Conservation (phyloP, 2,329 filamentous ascomycete genomes). For the Triangularia setosa region DNA sequence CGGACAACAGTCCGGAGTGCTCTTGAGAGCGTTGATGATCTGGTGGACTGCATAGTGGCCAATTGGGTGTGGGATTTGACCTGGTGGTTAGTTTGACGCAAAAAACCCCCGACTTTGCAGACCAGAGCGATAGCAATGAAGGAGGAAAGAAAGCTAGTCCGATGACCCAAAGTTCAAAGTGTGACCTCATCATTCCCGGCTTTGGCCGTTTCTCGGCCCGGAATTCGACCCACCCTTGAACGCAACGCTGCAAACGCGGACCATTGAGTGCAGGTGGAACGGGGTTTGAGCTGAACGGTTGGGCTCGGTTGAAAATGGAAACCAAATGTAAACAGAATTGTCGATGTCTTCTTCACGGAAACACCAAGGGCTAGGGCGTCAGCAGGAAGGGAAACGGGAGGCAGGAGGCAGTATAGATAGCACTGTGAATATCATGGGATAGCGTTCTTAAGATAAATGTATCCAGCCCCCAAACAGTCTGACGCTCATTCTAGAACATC, state of each 20-base stretch:
- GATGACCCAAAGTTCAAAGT: background rate
- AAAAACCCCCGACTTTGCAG: no score
- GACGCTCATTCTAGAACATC: background rate
- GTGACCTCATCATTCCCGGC: slow-evolving; percentile 16
- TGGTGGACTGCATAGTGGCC: slow-evolving; percentile 22
- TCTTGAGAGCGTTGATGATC: slow-evolving; percentile 15
- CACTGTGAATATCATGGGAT: background rate
- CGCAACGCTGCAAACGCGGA: background rate
- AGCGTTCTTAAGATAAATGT: background rate
- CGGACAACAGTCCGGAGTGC: slow-evolving; percentile 20
- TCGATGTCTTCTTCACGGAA: no score
- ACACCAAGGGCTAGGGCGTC: no score
- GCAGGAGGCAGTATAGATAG: no score
- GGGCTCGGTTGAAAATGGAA: background rate
- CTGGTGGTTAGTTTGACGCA: background rate
- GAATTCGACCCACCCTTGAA: slow-evolving; percentile 14
- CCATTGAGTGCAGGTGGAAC: background rate
- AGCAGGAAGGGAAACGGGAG: no score
- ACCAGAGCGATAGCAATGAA: background rate
- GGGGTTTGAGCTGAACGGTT: background rate
- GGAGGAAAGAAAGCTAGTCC: background rate
- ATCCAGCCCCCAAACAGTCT: background rate
- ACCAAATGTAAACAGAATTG: background rate
- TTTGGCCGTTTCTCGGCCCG: slow-evolving; percentile 18
- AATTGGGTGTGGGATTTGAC: slow-evolving; percentile 11